phyloP scores from a whole-genome alignment of 116 monocot species.

The Posidonia oceanica region DNA sequence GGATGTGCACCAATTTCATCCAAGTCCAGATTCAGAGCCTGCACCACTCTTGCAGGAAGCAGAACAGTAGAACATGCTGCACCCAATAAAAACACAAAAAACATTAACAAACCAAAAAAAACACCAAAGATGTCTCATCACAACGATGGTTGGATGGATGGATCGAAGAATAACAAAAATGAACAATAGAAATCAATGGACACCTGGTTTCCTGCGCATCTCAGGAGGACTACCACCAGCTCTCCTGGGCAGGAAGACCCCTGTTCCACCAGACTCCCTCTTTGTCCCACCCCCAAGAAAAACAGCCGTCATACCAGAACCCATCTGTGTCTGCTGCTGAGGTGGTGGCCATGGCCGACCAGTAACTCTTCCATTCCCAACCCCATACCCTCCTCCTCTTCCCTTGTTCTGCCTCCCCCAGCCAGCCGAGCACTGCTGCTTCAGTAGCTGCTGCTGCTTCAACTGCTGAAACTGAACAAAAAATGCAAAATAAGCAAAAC shows the following conservation, averaged over 20 bases:
- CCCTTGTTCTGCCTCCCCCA: constrained; percentile 5
- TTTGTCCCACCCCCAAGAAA: constrained; percentile 26
- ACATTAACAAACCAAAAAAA: not conserved
- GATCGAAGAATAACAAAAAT: not conserved
- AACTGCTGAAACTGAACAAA: constrained; percentile 22
- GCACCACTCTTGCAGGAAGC: constrained; percentile 52
- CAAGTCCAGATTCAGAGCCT: constrained; percentile 42
- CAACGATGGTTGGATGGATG: not conserved
- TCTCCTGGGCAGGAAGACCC: constrained; percentile 58
- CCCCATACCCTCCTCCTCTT: not conserved
- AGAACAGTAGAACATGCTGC: constrained; percentile 58
- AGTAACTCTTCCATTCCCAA: not conserved
- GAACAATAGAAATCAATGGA: not conserved
- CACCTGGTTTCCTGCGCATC: constrained; percentile 42
- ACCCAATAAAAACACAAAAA: not conserved
- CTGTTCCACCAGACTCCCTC: constrained; percentile 42
- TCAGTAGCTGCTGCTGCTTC: constrained; percentile 35
- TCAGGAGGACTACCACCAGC: constrained; percentile 17
- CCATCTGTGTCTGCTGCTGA: constrained; percentile 8
- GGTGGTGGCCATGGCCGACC: constrained; percentile 22
- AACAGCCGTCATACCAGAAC: constrained; percentile 52
- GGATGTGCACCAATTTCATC: constrained; percentile 28
- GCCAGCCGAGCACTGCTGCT: constrained; percentile 13
- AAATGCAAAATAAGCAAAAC: not conserved
- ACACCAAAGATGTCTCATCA: not conserved